Conservation (phyloP, 495 filamentous ascomycete species). For the Aspergillus coremiiformis region DNA sequence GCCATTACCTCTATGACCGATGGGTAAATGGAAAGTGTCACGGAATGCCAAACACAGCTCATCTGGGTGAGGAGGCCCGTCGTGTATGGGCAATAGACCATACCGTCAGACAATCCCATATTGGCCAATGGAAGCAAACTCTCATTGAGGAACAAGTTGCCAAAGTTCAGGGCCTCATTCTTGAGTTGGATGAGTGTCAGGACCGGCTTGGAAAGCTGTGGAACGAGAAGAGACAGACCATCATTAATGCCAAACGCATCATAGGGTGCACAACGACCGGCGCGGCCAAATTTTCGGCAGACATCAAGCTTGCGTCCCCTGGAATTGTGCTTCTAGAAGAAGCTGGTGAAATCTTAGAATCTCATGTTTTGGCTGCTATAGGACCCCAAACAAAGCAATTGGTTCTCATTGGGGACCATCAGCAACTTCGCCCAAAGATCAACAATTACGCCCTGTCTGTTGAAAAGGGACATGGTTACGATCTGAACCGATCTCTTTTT, state of each 20-base stretch:
- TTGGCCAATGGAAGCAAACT: constrained; percentile 41
- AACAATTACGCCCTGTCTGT: constrained; percentile 57
- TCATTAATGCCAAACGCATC: constrained; percentile 50
- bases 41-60: constrained; percentile 14
- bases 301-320: constrained; percentile 37
- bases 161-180: constrained; percentile 26
- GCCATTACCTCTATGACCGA: constrained; percentile 46
- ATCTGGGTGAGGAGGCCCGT: constrained; percentile 16
- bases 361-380: constrained; percentile 60
- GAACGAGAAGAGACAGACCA: constrained; percentile 37
- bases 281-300: constrained; percentile 54
- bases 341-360: constrained; percentile 72
- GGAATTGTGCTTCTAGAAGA: constrained; percentile 57
- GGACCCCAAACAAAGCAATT: constrained; percentile 54
- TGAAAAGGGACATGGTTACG: constrained; percentile 60
- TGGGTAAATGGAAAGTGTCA: constrained; percentile 49
- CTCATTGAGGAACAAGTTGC: constrained; percentile 45
- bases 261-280: constrained; percentile 72
- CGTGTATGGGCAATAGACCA: constrained; percentile 49
- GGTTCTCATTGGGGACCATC: constrained; percentile 70
- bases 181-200: constrained; percentile 38
- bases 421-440: constrained; percentile 66
- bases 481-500: constrained; percentile 66
- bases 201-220: constrained; percentile 31
- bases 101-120: constrained; percentile 24